Base-by-base conservation (phyloP, 1,284 basidiomycete species). In the Neolentinus lepideus region DNA sequence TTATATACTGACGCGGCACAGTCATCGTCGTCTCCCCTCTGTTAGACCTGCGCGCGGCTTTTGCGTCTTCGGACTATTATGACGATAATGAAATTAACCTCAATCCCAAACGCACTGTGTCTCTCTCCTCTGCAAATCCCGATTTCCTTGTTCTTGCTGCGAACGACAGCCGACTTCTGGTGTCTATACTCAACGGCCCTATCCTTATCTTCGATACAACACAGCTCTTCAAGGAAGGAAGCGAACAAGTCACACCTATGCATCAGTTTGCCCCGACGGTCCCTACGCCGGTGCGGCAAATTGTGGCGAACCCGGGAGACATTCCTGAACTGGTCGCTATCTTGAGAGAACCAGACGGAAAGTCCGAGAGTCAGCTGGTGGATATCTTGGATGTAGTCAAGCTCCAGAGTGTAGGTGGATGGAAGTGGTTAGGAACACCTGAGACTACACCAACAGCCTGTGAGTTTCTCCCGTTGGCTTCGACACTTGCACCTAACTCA, bases 231-330 rank as follows among this genome's bases (percentile, higher is more conserved):
- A 71, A 77, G 14, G 60, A 69, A 3, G 78, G 77, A n/a, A 60
- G 71, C 11, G 69, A 70, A 19, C 61, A 72, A 10, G 61, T 79
- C 2, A 58, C 69, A 25, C 81, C 84, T 12, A 56, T 81, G 1
- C 75, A 79, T 58, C 68, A 73, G 0, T 77, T 81, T 55, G 69
- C 78, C 51, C 67, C 75, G 4, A 71, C 76, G 9, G 63, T 65
- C 0, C 63, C 74, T 11, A 70, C 75, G 6, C 63, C 76, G 2
- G 66, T 82, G 52, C 69, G 77, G 10, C 47, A 84, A 58, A 76
- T 90, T 52, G 62, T 75, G 3, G 76, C 85, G 0, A 90, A 90
- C 68, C 86, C 88, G 2, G 83, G 80, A 25, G 80, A 78, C 50
- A 69, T 83, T 22, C 72, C 77, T 4, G 80, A 85, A 47, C 64